Percentiles rank a stretch among this genome's conserved stretches.
Conservation (phyloP, 2,329 filamentous ascomycete genomes). For the Eutypella sp. region DNA sequence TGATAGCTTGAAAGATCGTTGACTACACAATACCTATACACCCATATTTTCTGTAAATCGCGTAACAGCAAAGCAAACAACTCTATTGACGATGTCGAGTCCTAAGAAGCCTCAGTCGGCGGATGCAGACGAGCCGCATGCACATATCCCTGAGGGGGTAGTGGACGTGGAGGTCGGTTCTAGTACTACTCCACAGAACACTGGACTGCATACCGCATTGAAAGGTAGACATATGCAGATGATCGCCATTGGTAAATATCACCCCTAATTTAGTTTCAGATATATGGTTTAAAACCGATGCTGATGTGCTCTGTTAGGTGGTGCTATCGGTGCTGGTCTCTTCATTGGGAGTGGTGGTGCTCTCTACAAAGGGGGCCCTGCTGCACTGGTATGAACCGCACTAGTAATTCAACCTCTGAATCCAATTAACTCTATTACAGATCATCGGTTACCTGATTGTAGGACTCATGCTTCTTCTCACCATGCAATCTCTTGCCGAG, state of each 20-base stretch:
- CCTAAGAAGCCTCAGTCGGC: too few species aligned
- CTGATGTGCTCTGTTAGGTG: conserved; percentile 22
- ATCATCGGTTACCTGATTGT: conserved; percentile 50
- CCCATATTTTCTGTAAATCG: too few species aligned
- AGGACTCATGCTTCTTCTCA: conserved; percentile 54
- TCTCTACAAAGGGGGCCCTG: conserved; percentile 57
- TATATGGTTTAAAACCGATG: background rate
- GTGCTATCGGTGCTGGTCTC: conserved; percentile 51
- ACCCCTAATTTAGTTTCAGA: background rate
- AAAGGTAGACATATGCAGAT: conserved; percentile 40
- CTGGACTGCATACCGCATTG: conserved; percentile 32
- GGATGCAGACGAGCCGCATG: too few species aligned
- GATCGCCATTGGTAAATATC: conserved; percentile 38
- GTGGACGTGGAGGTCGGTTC: too few species aligned
- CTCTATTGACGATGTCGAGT: too few species aligned
- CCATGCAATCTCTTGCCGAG: conserved; percentile 56
- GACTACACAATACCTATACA: too few species aligned
- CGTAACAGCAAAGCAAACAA: too few species aligned
- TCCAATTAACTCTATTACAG: conserved; percentile 12
- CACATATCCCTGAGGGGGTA: too few species aligned
- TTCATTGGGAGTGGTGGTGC: conserved; percentile 65
- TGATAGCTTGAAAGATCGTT: too few species aligned
- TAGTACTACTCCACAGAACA: too few species aligned
- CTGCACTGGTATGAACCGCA: conserved; percentile 25
- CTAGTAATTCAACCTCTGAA: too few species aligned